Evolutionary conservation across 306 rosid genomes (phyloP).

Genomic region (barrel medic (Medicago truncatula)): DNA sequence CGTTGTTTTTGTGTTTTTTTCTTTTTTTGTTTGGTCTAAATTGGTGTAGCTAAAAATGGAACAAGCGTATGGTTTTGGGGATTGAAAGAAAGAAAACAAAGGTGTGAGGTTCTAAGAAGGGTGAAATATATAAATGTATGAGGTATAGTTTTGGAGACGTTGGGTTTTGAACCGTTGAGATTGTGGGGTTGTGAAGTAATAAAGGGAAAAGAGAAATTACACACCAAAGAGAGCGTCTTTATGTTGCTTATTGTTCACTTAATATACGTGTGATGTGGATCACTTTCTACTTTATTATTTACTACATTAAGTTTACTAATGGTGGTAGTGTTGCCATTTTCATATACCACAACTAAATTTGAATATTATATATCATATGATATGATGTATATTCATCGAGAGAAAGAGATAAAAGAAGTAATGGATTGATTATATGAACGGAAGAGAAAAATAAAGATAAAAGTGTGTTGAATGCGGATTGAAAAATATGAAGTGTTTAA

Average conservation of each 20-base stretch:
- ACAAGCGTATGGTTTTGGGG: constrained; percentile 17
- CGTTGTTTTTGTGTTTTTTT: background rate
- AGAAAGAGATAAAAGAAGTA: too few relatives aligned
- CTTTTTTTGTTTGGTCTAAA: constrained; percentile 2
- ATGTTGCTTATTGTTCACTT: background rate
- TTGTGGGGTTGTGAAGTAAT: constrained; percentile 38
- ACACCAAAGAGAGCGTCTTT: constrained; percentile 43
- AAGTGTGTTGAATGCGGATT: too few relatives aligned
- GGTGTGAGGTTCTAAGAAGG: constrained; percentile 27
- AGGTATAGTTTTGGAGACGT: constrained; percentile 35
- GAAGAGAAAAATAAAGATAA: too few relatives aligned
- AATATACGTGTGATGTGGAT: background rate
- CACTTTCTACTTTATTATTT: background rate
- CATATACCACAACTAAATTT: too few relatives aligned
- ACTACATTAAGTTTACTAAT: background rate
- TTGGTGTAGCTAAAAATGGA: constrained; percentile 44
- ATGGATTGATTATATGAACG: too few relatives aligned
- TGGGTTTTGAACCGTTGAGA: constrained; percentile 47
- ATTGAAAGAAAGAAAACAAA: constrained; percentile 18
- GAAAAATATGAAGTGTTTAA: too few relatives aligned
- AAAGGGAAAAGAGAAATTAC: constrained; percentile 16
- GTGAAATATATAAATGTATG: background rate
- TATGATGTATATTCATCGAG: too few relatives aligned
- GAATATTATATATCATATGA: too few relatives aligned
- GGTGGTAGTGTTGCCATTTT: too few relatives aligned